Evolutionary conservation across 192 early-diverging fungal genomes (phyloP).

Genomic region (Phlyctochytrium planicorne): DNA sequence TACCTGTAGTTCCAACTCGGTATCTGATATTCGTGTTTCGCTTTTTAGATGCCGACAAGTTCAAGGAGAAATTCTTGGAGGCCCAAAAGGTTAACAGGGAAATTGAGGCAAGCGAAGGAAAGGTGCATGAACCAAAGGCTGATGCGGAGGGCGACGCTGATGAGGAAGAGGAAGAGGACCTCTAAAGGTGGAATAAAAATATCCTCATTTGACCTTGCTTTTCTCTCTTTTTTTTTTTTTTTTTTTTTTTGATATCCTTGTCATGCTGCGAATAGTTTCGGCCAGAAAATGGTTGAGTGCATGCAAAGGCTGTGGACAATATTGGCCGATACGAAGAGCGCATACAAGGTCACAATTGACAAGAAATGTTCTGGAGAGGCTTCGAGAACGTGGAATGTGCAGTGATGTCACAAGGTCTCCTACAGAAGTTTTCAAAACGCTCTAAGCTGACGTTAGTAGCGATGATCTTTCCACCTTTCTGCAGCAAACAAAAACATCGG

Average conservation of each 20-base stretch:
- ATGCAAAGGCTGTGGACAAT: too few species aligned
- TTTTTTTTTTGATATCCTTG: too few species aligned
- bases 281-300: too few species aligned
- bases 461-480: slow-evolving; percentile 11
- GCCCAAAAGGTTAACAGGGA: slow-evolving; percentile 58
- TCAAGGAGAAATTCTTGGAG: slow-evolving; percentile 84
- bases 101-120: slow-evolving; percentile 29
- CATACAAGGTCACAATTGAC: too few species aligned
- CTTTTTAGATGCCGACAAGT: slow-evolving; percentile 76
- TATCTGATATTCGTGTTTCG: background rate
- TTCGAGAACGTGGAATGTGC: too few species aligned
- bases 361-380: too few species aligned
- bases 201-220: background rate
- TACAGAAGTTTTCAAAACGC: too few species aligned
- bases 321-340: too few species aligned
- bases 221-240: background rate
- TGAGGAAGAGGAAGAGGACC: slow-evolving; percentile 19
- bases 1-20: too few species aligned
- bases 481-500: slow-evolving; percentile 1
- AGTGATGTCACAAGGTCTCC: too few species aligned
- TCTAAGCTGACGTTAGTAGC: too few species aligned
- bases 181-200: background rate
- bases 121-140: slow-evolving; percentile 7
- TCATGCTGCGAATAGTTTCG: too few species aligned
- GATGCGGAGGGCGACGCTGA: slow-evolving; percentile 1